Base-by-base conservation (phyloP, 116 monocot genomes). In the Zostera marina region DNA sequence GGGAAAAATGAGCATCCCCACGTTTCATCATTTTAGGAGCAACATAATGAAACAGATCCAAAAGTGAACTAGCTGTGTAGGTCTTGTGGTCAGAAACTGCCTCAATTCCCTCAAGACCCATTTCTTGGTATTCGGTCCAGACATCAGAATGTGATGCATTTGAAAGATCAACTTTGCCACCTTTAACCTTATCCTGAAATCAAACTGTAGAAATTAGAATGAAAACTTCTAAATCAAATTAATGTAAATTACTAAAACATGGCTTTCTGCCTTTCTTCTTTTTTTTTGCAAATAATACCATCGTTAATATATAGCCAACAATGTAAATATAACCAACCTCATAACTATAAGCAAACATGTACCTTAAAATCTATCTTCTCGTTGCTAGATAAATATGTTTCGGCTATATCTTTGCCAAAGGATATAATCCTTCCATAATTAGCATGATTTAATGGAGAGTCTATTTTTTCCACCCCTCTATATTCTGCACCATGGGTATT, bases 21-120 rank as follows among this genome's bases (percentile, higher is more conserved):
- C 96, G 82, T 47, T 86, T 67, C 96, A 98, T 89, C 90, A 89
- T 98, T 60, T 77, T 89, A 48, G 96, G 96, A 67, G 96, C 96
- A 73, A 98, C 86, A 71, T 80, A 98, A 71, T 66, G 76, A 76
- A 98, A 81, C 57, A 98, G 83, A 68, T 98, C 85, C 55, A 98
- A 66, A 43, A 83, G 23, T 8, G 85, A 82, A 62, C 60, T 62
- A 47, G 77, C 77, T 1, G 96, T 89, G 52, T 81, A 89, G 40
- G 68, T 79, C 65, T 85, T 89, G 61, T 82, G 79, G 44, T 98
- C 96, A 67, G 89, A 73, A 53, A 90, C 89, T n/a, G 96, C 90
- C 63, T 98, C 83, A 9, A 86, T 74, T 69, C 83, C 96, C 42
- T 72, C 82, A 79, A 78, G 82, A 2, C 83, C 81, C 76, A 98